A percentile compares a stretch with the other conserved stretches of the same genome.
These are phyloP conservation scores for Acanthamoeba polyphaga DNA, from an alignment of 208 protist species.

Conservation along the genomic window DNA sequence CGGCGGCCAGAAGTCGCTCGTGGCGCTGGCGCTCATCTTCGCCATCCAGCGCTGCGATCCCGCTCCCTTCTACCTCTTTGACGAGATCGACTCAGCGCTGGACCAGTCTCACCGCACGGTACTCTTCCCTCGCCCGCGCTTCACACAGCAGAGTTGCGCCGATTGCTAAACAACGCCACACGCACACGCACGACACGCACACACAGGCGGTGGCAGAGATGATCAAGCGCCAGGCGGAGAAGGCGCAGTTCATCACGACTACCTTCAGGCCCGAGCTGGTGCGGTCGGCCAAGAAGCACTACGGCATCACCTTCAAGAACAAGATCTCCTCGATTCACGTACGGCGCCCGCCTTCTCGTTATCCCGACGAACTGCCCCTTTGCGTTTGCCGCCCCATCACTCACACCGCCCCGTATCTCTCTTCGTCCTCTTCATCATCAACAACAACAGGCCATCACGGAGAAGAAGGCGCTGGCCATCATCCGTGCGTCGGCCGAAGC, in stretches of 20 bases:
- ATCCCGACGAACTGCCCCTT: constrained; percentile 3
- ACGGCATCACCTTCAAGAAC: constrained; percentile 97
- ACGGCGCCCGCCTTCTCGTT: background rate
- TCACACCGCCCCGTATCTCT: constrained; percentile 9
- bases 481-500: constrained; percentile 87
- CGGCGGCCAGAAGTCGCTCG: constrained; percentile 98
- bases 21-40: constrained; percentile 99
- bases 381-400: background rate
- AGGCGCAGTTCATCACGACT: constrained; percentile 98
- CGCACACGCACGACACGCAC: background rate
- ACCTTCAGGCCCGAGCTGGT: constrained; percentile 98
- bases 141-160: too few relatives aligned
- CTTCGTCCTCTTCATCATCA: constrained; percentile 85
- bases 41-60: constrained; percentile 99
- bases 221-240: constrained; percentile 93
- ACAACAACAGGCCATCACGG: constrained; percentile 95
- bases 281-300: constrained; percentile 94
- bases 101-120: constrained; percentile 96
- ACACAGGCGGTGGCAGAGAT: constrained; percentile 91
- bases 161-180: background rate
- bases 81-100: constrained; percentile 99
- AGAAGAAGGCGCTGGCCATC: constrained; percentile 95
- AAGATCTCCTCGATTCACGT: constrained; percentile 94
- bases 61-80: constrained; percentile 99
- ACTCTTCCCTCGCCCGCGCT: background rate